Conservation (phyloP, 345 rosid genomes). For the Salix brachista region DNA sequence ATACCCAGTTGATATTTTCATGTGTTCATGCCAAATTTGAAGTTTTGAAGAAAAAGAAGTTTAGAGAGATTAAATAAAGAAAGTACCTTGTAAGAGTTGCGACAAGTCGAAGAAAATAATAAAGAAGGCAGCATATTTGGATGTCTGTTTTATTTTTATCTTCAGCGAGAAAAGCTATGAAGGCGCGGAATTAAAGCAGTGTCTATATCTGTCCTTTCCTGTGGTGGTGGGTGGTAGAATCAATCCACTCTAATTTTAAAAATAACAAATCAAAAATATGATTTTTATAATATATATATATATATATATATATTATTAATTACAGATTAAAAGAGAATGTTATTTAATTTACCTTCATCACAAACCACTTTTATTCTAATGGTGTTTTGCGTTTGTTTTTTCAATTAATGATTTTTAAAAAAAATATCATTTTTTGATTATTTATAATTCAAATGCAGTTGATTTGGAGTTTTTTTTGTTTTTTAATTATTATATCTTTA, state of each 20-base stretch:
- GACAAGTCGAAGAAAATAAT: constrained; percentile 13
- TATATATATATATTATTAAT: too few species aligned
- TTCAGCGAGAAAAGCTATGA: constrained; percentile 30
- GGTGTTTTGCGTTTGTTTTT: too few species aligned
- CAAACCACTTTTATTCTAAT: too few species aligned
- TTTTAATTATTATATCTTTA: too few species aligned
- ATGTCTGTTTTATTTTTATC: not conserved
- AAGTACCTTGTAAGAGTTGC: constrained; percentile 26
- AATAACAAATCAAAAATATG: too few species aligned
- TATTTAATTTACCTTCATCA: too few species aligned
- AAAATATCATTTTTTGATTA: too few species aligned
- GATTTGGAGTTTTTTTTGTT: too few species aligned
- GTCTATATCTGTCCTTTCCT: constrained; percentile 10
- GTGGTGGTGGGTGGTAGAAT: constrained; percentile 21
- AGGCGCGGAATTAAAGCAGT: constrained; percentile 26
- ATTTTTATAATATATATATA: too few species aligned
- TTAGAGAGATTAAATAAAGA: not conserved
- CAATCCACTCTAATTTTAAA: constrained; percentile 5
- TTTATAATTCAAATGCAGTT: too few species aligned
- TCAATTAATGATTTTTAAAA: too few species aligned
- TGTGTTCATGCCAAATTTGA: constrained; percentile 3
- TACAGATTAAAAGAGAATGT: too few species aligned
- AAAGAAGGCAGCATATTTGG: not conserved
- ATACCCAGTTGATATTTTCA: constrained; percentile 20
- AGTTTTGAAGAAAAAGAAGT: not conserved